Conservation (phyloP, 345 rosid genomes). For the Aethionema arabicum region DNA sequence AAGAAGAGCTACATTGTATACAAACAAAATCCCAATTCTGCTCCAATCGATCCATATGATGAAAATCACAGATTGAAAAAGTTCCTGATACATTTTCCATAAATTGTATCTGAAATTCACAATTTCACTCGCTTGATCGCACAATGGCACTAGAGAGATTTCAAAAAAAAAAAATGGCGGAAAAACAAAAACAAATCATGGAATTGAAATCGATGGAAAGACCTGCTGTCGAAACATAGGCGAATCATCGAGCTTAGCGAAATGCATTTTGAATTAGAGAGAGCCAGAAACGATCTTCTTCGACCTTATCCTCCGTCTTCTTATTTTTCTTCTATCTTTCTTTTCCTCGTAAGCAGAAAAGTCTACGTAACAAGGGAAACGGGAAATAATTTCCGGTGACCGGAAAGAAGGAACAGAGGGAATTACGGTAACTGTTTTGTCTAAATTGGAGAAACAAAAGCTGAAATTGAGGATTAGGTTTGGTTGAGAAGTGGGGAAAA, state of each 20-base stretch:
- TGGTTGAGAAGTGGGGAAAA: conserved; percentile 33
- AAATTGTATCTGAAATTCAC: no score
- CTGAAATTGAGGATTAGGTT: conserved; percentile 25
- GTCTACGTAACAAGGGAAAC: conserved; percentile 1
- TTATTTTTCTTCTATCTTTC: not conserved
- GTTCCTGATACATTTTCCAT: no score
- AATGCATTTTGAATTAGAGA: conserved; percentile 46
- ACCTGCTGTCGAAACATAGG: conserved; percentile 93
- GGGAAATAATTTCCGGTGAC: conserved; percentile 7
- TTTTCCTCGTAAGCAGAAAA: not conserved
- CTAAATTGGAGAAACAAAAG: conserved; percentile 19
- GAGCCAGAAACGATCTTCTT: conserved; percentile 20
- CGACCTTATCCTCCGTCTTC: not conserved
- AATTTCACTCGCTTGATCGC: no score
- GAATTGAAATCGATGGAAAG: not conserved
- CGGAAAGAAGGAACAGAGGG: conserved; percentile 21
- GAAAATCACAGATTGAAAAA: no score
- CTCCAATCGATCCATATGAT: no score
- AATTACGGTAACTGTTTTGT: conserved; percentile 4
- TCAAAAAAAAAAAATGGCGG: not conserved
- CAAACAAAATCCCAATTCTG: no score
- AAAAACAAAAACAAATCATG: not conserved
- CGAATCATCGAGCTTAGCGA: conserved; percentile 78
- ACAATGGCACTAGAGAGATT: not conserved
- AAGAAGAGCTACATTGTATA: no score